Percentiles rank a stretch among this genome's conserved stretches.
phyloP scores from a whole-genome alignment of 805 yeast species.

The Myxozyma neglecta region DNA sequence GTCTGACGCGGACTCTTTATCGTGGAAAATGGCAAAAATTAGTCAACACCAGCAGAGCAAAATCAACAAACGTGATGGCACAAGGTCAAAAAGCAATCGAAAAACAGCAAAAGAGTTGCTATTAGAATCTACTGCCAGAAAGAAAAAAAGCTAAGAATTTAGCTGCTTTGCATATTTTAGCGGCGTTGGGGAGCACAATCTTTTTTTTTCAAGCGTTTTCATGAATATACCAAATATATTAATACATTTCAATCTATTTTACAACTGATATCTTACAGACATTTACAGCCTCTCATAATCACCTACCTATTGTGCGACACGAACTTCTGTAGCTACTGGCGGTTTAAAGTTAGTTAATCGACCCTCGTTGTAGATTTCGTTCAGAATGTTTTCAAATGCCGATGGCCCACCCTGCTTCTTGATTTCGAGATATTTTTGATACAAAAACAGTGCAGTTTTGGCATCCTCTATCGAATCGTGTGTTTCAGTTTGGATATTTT shows the following conservation, averaged over 20 bases:
- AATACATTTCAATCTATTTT: neutral
- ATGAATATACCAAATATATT: neutral
- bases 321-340: conserved; percentile 31
- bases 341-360: conserved; percentile 41
- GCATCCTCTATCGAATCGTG: conserved; percentile 99
- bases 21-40: conserved; percentile 26
- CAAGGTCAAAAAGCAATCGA: neutral
- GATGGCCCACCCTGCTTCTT: conserved; percentile 47
- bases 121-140: neutral
- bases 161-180: neutral
- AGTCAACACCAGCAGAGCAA: conserved; percentile 27
- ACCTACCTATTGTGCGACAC: neutral
- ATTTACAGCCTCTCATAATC: neutral
- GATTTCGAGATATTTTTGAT: conserved; percentile 68
- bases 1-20: conserved; percentile 23
- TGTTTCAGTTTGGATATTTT: conserved; percentile 83
- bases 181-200: neutral
- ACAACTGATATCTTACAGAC: neutral
- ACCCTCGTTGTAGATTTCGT: conserved; percentile 58
- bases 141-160: neutral
- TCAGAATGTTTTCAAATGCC: conserved; percentile 59
- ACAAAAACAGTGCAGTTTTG: conserved; percentile 73
- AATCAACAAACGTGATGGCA: neutral
- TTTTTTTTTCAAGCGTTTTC: neutral
- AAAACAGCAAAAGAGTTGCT: neutral